Base-by-base conservation (phyloP, 148 eudicot species). In the Polygonum maritimum region DNA sequence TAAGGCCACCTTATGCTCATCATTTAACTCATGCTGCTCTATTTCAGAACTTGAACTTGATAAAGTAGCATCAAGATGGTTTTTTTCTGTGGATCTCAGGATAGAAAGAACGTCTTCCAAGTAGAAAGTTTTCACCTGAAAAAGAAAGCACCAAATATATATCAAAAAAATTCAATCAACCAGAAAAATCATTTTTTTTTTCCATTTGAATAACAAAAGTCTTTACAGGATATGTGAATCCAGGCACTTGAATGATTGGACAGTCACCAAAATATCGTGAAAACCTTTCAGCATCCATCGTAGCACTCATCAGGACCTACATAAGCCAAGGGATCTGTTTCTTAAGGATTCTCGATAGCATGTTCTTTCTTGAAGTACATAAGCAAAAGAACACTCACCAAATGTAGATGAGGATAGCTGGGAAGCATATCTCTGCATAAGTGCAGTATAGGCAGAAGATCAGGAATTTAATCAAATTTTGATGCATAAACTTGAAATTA, bases 231-330 rank as follows among this genome's bases (percentile, higher is more conserved):
- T 96, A 86, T 76, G 99, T 96, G 78, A 96, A 96, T 15, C 99
- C 98, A 39, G 99, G 99, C 63, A 92, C 97, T 52, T 86, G 88
- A 81, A 96, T 89, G 71, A 92, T 74, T 36, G 99, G 94, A 73
- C 91, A 91, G 83, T 94, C 98, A 79, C 99, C 97, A 86, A 96
- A 96, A 81, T 96, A 96, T 55, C 86, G 76, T 57, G 99, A 92
- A 83, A 91, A 96, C 19, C 98, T 88, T 80, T 96, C 99, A 54
- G 99, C 98, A 79, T 96, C 98, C 73, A 96, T 78, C 7, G 99
- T 96, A 60, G 99, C 99, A 85, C 99, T 96, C 99, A 96, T 96
- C n/a, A 96, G 76, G 71, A 96, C 89, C 99, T 96, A 84, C 62
- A 69, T 76, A 62, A 79, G 31, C 52, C 26, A 39, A 67, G 31